A percentile compares a stretch with the other conserved stretches of the same genome.
Evolutionary conservation across 192 early-diverging fungal genomes (phyloP).

Genomic region (Entomortierella beljakovae): DNA sequence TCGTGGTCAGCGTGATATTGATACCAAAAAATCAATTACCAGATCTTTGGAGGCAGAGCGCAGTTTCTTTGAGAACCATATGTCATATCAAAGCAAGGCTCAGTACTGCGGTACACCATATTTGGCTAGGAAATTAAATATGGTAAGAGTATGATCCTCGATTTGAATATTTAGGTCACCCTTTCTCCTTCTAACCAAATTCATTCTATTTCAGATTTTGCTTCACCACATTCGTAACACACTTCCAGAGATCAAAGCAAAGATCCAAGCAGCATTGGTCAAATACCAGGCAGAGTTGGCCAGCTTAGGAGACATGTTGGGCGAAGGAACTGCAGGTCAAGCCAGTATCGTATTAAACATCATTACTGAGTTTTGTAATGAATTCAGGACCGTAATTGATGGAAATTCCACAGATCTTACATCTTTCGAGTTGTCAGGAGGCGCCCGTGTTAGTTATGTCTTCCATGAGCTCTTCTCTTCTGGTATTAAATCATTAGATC

Average conservation of each 20-base stretch:
- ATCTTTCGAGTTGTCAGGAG: constrained; percentile 94
- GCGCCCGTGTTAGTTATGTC: constrained; percentile 98
- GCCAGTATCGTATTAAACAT: constrained; percentile 95
- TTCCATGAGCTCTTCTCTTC: constrained; percentile 97
- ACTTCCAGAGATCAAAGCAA: constrained; percentile 98
- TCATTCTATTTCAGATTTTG: constrained; percentile 73
- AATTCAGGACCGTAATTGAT: constrained; percentile 95
- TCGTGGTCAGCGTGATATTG: constrained; percentile 98
- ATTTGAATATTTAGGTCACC: neutral
- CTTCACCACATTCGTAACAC: constrained; percentile 99
- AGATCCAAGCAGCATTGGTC: constrained; percentile 85
- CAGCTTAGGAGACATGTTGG: constrained; percentile 91
- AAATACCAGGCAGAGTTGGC: constrained; percentile 91
- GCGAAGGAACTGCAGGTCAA: constrained; percentile 73
- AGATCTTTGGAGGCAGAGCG: constrained; percentile 91
- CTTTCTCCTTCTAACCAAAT: neutral
- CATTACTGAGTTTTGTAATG: constrained; percentile 98
- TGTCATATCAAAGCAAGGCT: constrained; percentile 94
- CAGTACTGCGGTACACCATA: constrained; percentile 99
- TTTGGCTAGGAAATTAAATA: constrained; percentile 94
- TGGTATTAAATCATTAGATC: constrained; percentile 95
- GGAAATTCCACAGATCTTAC: constrained; percentile 97
- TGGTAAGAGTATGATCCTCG: constrained; percentile 61
- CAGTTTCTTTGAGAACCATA: constrained; percentile 94
- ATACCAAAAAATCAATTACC: constrained; percentile 89